Evolutionary conservation across 106 monocot species (phyloP).

Genomic region (Xerophyta viscosa): DNA sequence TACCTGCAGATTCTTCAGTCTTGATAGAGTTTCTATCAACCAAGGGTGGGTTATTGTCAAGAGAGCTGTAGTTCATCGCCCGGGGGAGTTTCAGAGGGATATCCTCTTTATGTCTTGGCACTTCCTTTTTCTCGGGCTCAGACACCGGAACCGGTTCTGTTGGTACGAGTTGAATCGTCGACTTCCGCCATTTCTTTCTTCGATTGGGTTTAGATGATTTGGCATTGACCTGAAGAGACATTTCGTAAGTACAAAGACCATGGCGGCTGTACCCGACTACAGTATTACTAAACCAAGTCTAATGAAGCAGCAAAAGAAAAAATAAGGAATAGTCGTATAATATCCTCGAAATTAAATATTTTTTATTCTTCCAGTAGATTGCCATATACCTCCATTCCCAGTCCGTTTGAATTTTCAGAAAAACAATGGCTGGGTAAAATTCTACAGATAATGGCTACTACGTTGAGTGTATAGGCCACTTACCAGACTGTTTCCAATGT

Average conservation of each 20-base stretch:
- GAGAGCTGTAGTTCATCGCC: constrained; percentile 33
- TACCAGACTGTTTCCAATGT: constrained; percentile 80
- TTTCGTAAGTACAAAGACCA: neutral
- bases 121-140: constrained; percentile 8
- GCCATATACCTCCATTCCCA: neutral
- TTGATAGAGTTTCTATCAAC: constrained; percentile 45
- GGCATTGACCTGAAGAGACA: constrained; percentile 24
- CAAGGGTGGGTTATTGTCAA: constrained; percentile 31
- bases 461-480: neutral
- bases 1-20: constrained; percentile 19
- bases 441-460: neutral
- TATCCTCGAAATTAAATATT: too few relatives aligned
- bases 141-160: constrained; percentile 3
- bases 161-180: constrained; percentile 57
- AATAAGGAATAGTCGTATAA: neutral
- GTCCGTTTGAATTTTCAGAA: neutral
- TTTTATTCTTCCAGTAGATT: too few relatives aligned
- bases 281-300: neutral
- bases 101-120: constrained; percentile 21
- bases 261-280: neutral
- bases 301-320: too few relatives aligned
- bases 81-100: constrained; percentile 52
- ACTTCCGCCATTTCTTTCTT: constrained; percentile 78
- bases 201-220: constrained; percentile 23
- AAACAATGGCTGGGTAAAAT: neutral